Conservation (phyloP, 2,329 filamentous ascomycete genomes). For the Hypoxylon sp. region DNA sequence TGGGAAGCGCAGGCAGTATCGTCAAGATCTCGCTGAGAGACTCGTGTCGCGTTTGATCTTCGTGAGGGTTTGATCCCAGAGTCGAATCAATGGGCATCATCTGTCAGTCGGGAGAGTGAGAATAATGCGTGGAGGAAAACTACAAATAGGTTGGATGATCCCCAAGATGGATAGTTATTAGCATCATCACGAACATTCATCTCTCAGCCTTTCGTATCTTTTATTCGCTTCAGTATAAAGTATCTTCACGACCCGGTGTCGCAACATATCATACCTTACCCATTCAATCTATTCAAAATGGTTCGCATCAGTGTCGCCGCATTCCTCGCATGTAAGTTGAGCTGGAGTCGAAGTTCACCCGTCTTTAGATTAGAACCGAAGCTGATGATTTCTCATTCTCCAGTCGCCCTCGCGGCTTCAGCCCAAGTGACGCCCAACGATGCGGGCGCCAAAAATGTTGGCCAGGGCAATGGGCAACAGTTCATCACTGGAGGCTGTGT, state of each 20-base stretch:
- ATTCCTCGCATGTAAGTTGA: constrained; percentile 52
- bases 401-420: constrained; percentile 53
- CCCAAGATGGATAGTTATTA: constrained; percentile 1
- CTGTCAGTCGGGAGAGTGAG: constrained; percentile 17
- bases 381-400: constrained; percentile 31
- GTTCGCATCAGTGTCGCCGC: constrained; percentile 54
- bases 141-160: constrained; percentile 37
- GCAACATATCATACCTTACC: constrained; percentile 5
- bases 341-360: constrained; percentile 4
- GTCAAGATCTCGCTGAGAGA: constrained; percentile 9
- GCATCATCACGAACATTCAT: constrained; percentile 18
- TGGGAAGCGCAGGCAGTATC: not conserved
- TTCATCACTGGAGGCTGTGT: constrained; percentile 59
- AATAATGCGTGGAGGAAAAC: not conserved
- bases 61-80: constrained; percentile 31
- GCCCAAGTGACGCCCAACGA: constrained; percentile 56
- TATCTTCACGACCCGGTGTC: constrained; percentile 40
- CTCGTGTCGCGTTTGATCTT: constrained; percentile 39
- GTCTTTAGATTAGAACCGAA: not conserved
- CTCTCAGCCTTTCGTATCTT: constrained; percentile 5
- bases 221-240: constrained; percentile 28
- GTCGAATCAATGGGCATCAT: constrained; percentile 13
- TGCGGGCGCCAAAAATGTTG: constrained; percentile 56
- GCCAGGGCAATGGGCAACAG: constrained; percentile 54
- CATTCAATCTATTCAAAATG: constrained; percentile 52